These are phyloP conservation scores for Trichoderma erinaceum DNA, from an alignment of 495 filamentous ascomycete genomes.

Conservation along the genomic window DNA sequence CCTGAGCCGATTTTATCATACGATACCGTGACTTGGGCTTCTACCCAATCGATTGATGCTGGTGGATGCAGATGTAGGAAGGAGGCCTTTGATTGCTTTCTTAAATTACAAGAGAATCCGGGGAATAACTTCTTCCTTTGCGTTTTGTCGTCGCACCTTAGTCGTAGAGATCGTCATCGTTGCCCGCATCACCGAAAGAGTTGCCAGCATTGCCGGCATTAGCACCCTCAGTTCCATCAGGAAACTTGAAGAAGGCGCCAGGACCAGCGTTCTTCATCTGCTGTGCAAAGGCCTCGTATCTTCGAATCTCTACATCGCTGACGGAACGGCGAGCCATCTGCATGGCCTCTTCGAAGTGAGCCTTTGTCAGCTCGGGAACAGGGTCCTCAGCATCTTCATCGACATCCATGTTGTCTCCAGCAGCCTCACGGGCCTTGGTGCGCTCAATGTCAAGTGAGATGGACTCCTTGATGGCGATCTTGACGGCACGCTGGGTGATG, in stretches of 20 bases:
- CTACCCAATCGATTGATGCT: constrained; percentile 1
- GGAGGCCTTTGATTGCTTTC: not conserved
- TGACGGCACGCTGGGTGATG: constrained; percentile 96
- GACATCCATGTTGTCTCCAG: constrained; percentile 75
- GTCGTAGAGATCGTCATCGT: constrained; percentile 82
- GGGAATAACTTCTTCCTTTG: not conserved
- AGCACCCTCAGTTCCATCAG: constrained; percentile 57
- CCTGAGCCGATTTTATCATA: not conserved
- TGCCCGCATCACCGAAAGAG: constrained; percentile 75
- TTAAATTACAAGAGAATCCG: constrained; percentile 14
- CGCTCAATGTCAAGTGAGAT: constrained; percentile 85
- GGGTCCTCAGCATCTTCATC: constrained; percentile 83
- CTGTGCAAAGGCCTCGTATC: constrained; percentile 97
- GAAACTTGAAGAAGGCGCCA: constrained; percentile 96
- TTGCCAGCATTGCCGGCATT: constrained; percentile 42
- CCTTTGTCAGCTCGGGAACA: constrained; percentile 91
- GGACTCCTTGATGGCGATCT: constrained; percentile 98
- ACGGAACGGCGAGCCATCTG: constrained; percentile 85
- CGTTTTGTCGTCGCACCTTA: constrained; percentile 22
- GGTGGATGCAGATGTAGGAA: constrained; percentile 16
- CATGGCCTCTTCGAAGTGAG: constrained; percentile 99
- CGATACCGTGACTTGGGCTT: not conserved
- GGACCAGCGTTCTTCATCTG: constrained; percentile 96
- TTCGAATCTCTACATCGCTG: constrained; percentile 90
- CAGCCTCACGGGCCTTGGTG: constrained; percentile 78